Base-by-base conservation (phyloP, 2,329 filamentous ascomycete genomes). In the Blastomyces parvus region DNA sequence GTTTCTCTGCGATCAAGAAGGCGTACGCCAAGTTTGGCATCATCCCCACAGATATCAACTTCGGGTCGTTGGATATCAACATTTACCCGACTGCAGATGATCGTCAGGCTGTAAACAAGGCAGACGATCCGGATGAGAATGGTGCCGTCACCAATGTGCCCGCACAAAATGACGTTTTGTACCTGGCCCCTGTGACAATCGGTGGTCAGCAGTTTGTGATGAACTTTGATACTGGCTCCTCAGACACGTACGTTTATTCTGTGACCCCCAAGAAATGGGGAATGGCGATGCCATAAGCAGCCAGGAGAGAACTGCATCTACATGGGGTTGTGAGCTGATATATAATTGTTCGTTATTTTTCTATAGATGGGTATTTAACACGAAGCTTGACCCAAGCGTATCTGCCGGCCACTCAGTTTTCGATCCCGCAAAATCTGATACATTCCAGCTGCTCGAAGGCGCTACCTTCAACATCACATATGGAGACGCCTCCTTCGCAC, bases 211-310 rank as follows among this genome's bases (percentile, higher is more conserved):
- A 80, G 4, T 70, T 91, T 63, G 84, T 86, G 70, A 76, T 91
- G 72, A 84, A 89, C 72, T 89, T 91, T 71, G 88, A 91, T 74
- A 88, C 86, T n/a, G 88, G 88, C 63, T 90, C 87, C 1, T 83
- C 88, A 14, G 88, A 90, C 74, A 80, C 89, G 78, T 85, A 80
- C 71, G 82, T 73, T 73, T 40, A 57, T 40, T 22, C n/a, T n/a
- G 13, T 56, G 30, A 36, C n/a, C 5, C n/a, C 40, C 22, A 19
- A 27, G 33, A 33, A 33, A 17, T 30, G 17, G 22, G n/a, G 58
- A 27, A 25, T 9, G 9, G n/a, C 19, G n/a, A 40, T 38, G 19
- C n/a, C 25, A 59, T 8, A 44, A 14, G 6, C 25, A 22, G 40
- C 8, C 7, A 30, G 3, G 7, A 22, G 27, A 11, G 25, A 19